Evolutionary conservation across 2,329 filamentous ascomycete species (phyloP).

Genomic region (Fusarium proliferatum): DNA sequence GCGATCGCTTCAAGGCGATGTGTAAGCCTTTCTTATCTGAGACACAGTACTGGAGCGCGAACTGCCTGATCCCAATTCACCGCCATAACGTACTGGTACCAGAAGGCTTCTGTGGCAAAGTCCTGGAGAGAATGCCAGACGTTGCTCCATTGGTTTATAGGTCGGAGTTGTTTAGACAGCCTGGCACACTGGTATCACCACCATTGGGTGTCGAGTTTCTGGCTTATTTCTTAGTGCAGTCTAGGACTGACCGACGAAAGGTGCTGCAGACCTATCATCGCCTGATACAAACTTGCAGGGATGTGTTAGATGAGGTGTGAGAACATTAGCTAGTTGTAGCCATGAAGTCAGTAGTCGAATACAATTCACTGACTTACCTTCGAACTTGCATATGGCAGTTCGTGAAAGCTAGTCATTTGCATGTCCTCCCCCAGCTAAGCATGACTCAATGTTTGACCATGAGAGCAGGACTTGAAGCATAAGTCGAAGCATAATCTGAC

Average conservation of each 20-base stretch:
- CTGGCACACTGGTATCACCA: background rate
- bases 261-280: background rate
- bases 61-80: background rate
- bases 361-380: background rate
- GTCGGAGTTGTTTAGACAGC: background rate
- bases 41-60: background rate
- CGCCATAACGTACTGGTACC: background rate
- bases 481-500: background rate
- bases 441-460: background rate
- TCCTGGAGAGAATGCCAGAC: background rate
- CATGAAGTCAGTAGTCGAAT: background rate
- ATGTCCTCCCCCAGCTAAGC: background rate
- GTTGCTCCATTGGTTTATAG: background rate
- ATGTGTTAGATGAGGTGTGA: background rate
- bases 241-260: background rate
- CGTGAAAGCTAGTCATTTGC: background rate
- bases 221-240: background rate
- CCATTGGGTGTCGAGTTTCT: background rate
- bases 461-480: background rate
- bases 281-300: background rate
- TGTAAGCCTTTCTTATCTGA: background rate
- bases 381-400: background rate
- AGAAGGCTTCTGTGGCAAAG: background rate
- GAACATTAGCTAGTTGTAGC: background rate
- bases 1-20: background rate